Evolutionary conservation across 148 eudicot genomes (phyloP), one percentile per base, ranked within the genome.

Genomic region (Amaranthus palmeri): DNA sequence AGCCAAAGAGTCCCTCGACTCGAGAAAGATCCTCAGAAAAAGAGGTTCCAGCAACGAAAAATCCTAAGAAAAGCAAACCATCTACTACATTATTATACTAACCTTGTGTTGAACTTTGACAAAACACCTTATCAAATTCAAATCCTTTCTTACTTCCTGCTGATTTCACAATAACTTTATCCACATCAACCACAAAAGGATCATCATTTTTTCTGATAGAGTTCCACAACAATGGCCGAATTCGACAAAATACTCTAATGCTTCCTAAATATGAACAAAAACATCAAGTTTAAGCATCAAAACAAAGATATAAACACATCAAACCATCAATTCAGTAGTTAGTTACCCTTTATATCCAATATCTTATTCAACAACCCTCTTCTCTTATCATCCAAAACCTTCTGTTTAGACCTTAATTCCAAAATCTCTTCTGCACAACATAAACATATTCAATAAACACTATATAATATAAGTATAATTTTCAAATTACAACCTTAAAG

Each of bases 231-330:
- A 78, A 71, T 15, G 90, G 93, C 54, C 86, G 62, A 68, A 89
- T 78, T 64, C 90, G 89, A 80, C 87, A 89, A 71, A 86, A 83
- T 25, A 87, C 90, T 79, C 93, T 76, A 70, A 89, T 82, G 81
- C 88, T 80, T 41, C 93, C 93, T 89, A 74, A 25, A 52, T n/a
- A 73, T 62, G 52, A 61, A 40, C 41, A 18, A 7, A 56, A 61
- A 61, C 44, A 61, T 56, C 54, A 40, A 12, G n/a, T 55, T 11
- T 10, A 43, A 68, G 54, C 54, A 58, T n/a, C 3, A 41, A 65
- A 60, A 11, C 15, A 25, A 57, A 6, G 36, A 6, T 40, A 17
- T 9, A 64, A 25, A 13, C 46, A 47, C 13, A 48, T 18, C 41
- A 50, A n/a, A 43, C 13, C 14, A 40, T 18, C 64, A 69, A 74